Percentiles rank a stretch among this genome's conserved stretches.
phyloP scores from a whole-genome alignment of 2,329 filamentous ascomycete species.

The Dactylellina cionopaga region DNA sequence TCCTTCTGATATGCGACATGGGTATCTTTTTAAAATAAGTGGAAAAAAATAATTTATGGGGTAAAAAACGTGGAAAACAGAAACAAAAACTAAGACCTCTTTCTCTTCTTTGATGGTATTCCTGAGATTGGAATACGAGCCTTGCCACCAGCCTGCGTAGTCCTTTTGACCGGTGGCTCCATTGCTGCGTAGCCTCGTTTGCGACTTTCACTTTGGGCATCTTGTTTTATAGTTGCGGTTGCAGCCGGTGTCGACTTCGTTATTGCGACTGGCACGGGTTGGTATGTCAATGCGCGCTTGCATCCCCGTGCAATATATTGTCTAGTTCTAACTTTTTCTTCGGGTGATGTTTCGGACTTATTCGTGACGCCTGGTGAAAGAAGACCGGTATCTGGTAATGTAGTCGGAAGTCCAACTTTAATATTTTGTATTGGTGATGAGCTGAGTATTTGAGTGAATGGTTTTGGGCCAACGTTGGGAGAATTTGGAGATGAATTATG shows the following conservation, averaged over 20 bases:
- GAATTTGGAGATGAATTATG: conserved; percentile 6
- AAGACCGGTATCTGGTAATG: conserved; percentile 21
- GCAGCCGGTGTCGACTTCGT: background rate
- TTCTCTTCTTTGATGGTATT: conserved; percentile 22
- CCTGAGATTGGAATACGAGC: background rate
- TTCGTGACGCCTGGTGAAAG: conserved; percentile 35
- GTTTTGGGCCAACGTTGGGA: conserved; percentile 4
- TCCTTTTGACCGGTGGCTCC: background rate
- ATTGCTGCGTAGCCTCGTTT: conserved; percentile 15
- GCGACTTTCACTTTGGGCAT: conserved; percentile 2
- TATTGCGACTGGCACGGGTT: background rate
- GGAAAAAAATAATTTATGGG: too few species aligned
- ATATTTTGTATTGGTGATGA: background rate
- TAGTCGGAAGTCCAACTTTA: background rate
- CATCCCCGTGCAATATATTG: conserved; percentile 34
- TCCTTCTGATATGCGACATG: too few species aligned
- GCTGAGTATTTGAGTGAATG: background rate
- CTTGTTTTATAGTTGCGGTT: background rate
- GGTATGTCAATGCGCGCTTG: conserved; percentile 37
- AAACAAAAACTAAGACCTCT: background rate
- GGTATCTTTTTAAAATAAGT: too few species aligned
- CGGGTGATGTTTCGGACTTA: conserved; percentile 39
- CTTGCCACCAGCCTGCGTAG: conserved; percentile 19
- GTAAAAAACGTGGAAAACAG: background rate
- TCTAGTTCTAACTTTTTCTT: conserved; percentile 29